Percentiles rank a stretch among this genome's conserved stretches.
phyloP scores from a whole-genome alignment of 345 rosid species.

The Moringa oleifera region DNA sequence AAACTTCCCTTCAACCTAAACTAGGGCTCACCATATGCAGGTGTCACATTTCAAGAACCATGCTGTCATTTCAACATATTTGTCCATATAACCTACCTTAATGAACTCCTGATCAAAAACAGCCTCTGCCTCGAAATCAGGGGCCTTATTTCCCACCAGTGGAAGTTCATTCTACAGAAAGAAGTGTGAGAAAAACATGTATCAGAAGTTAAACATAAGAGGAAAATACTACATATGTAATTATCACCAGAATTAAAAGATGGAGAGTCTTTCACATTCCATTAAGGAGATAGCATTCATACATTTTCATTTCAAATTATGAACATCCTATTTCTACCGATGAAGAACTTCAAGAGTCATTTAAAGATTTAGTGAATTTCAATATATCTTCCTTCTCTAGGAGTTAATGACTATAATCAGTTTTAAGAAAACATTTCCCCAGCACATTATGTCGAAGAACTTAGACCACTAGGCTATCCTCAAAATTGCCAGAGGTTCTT shows the following conservation, averaged over 20 bases:
- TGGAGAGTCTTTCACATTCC: no score
- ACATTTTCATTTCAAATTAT: neutral
- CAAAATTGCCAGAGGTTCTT: no score
- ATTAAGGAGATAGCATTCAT: no score
- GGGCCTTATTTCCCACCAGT: conserved; percentile 81
- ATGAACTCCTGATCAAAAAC: conserved; percentile 98
- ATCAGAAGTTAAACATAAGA: neutral
- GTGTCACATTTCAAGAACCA: neutral
- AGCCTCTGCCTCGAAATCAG: conserved; percentile 96
- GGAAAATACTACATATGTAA: neutral
- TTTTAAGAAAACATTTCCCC: no score
- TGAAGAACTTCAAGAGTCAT: neutral
- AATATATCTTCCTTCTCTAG: neutral
- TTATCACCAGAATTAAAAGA: no score
- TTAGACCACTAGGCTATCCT: no score
- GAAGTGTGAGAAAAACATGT: neutral
- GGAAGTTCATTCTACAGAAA: conserved; percentile 60
- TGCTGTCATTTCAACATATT: neutral
- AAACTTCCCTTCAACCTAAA: neutral
- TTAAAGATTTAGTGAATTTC: conserved; percentile 1
- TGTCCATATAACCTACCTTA: conserved; percentile 36
- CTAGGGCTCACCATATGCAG: neutral
- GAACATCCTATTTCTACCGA: neutral
- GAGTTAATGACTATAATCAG: neutral
- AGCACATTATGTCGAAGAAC: no score